phyloP scores from a whole-genome alignment of 2,329 filamentous ascomycete genomes.

The Curvularia spicifera region DNA sequence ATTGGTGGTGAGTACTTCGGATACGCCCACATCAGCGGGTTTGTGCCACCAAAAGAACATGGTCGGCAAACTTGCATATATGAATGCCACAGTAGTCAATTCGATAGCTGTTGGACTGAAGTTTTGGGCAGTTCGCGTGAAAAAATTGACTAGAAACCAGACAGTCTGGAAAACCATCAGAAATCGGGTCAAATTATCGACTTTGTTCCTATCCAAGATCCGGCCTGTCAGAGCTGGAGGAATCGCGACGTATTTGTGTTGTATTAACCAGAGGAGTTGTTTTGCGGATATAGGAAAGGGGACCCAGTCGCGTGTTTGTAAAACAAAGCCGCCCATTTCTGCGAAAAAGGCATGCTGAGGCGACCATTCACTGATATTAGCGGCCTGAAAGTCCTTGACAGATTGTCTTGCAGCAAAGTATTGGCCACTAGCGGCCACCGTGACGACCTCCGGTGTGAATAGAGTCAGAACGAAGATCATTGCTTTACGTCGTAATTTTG shows the following conservation, averaged over 20 bases:
- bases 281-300: conserved; percentile 1
- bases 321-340: conserved; percentile 13
- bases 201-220: not conserved
- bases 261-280: not conserved
- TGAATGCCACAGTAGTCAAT: not conserved
- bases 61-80: not conserved
- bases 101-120: not conserved
- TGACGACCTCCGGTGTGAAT: conserved; percentile 1
- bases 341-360: conserved; percentile 13
- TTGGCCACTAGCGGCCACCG: not conserved
- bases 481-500: not conserved
- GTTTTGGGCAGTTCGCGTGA: not conserved
- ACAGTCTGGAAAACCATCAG: not conserved
- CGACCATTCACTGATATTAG: conserved; percentile 6
- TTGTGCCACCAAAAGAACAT: not conserved
- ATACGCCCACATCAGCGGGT: not conserved
- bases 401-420: conserved; percentile 1
- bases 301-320: not conserved
- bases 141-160: not conserved
- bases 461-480: not conserved
- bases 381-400: not conserved
- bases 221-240: not conserved
- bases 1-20: not conserved
- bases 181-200: not conserved
- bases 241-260: not conserved